Evolutionary conservation across 345 rosid genomes (phyloP).

Genomic region (Dipteronia sinensis): DNA sequence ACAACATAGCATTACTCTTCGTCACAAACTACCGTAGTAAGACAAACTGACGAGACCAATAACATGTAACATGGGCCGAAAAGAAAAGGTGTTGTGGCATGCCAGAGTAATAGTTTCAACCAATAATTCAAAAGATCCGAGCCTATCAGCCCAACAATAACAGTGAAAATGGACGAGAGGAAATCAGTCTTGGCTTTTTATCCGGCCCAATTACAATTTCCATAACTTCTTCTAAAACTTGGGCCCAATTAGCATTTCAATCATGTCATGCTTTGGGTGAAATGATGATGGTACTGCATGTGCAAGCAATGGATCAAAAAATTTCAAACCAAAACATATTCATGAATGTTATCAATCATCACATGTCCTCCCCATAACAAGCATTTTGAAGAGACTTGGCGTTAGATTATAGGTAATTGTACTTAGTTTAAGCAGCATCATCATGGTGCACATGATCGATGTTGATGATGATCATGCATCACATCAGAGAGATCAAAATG

Average conservation of each 20-base stretch:
- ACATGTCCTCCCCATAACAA: constrained; percentile 28
- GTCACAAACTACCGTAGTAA: too few species aligned
- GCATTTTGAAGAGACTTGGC: constrained; percentile 22
- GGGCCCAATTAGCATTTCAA: background rate
- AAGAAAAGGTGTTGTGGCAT: background rate
- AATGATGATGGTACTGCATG: constrained; percentile 30
- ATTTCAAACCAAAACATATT: background rate
- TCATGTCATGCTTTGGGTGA: background rate
- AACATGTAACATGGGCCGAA: too few species aligned
- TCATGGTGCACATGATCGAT: constrained; percentile 25
- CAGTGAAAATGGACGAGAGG: too few species aligned
- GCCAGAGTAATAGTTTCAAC: too few species aligned
- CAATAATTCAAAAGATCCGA: background rate
- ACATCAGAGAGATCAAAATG: constrained; percentile 2
- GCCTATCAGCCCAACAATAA: too few species aligned
- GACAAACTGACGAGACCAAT: background rate
- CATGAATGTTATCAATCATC: constrained; percentile 24
- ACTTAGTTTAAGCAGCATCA: constrained; percentile 38
- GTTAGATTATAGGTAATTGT: constrained; percentile 18
- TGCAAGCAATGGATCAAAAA: constrained; percentile 23
- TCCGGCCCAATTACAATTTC: background rate
- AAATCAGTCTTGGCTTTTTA: background rate
- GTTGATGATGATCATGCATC: background rate
- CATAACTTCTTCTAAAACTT: background rate
- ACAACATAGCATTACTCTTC: too few species aligned